Evolutionary conservation across 2,329 filamentous ascomycete species (phyloP), one percentile per base, ranked within the genome.

Genomic region (Alternaria sp.): DNA sequence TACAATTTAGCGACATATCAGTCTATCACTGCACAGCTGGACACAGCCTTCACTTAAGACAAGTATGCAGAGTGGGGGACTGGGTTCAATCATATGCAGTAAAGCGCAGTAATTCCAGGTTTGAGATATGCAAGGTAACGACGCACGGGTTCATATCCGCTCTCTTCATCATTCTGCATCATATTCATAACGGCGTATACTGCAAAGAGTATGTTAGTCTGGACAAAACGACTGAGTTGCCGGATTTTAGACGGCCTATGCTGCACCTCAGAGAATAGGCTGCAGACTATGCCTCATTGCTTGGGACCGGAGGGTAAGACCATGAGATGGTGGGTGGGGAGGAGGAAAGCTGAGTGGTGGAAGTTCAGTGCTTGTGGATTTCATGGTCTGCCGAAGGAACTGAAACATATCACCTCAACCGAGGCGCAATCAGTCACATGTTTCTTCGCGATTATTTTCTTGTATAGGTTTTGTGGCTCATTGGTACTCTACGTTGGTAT

Each of bases 251-350:
- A 15, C 59, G 8, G 69, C 67, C 26, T 66, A 74, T 57, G 69
- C 72, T 64, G 12, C 9, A 60, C 59, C 25, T 71, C 61, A 59
- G 69, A 72, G 59, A 58, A 61, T 14, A 65, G 69, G 6, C 14
- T 50, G 12, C 6, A 54, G 63, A 12, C 55, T 68, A 66, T 70
- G 28, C 66, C 63, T 11, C 63, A 63, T 11, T 25, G 65, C 10
- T 64, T 88, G 63, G 90, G 90, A 63, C 89, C 89, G 1, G 89
- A 91, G 70, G 84, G 89, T 60, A 84, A 82, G 78, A 90, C 91
- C 74, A 90, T 89, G 15, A 84, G 81, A 58, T 59, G 88, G 83
- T 25, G 90, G 85, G 73, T 90, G 90, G 64, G 83, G 85, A 90
- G 88, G 33, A 87, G 90, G 66, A 57, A 72, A 55, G 41, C 20